phyloP scores from a whole-genome alignment of 1,139 yeast genomes.

The Arxiozyma bovina region DNA sequence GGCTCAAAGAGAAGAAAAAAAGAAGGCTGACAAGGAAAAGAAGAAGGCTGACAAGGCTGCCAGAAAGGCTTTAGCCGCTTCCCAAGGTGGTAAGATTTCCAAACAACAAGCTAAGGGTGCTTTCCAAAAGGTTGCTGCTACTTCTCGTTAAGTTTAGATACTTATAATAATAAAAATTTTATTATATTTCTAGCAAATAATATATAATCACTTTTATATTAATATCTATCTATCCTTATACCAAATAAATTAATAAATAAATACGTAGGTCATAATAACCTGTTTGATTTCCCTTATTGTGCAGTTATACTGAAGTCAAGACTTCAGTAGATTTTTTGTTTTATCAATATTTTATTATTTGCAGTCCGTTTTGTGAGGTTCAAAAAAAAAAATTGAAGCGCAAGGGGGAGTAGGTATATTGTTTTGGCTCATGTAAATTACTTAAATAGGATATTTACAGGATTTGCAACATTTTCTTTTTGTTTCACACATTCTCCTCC shows the following conservation, averaged over 20 bases:
- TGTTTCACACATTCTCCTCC: not conserved
- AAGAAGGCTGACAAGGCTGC: constrained; percentile 89
- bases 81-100: constrained; percentile 59
- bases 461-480: constrained; percentile 1
- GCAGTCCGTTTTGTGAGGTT: not conserved
- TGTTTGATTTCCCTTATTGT: not conserved
- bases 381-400: not conserved
- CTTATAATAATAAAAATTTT: constrained; percentile 4
- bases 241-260: not conserved
- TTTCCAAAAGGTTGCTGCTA: constrained; percentile 91
- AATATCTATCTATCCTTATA: constrained; percentile 8
- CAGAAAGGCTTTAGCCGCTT: constrained; percentile 92
- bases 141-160: constrained; percentile 67
- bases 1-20: constrained; percentile 91
- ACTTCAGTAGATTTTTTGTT: too few species aligned
- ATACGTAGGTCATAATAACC: not conserved
- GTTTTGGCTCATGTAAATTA: constrained; percentile 9
- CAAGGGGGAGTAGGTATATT: not conserved
- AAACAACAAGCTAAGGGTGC: constrained; percentile 90
- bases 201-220: constrained; percentile 11
- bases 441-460: constrained; percentile 10
- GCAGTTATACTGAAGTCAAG: not conserved
- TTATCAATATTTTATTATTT: too few species aligned
- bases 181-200: constrained; percentile 10
- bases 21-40: constrained; percentile 88